Percentiles rank a stretch among this genome's conserved stretches.
Conservation (phyloP, 1,139 yeast genomes). For the Saccharomyces pastorianus region DNA sequence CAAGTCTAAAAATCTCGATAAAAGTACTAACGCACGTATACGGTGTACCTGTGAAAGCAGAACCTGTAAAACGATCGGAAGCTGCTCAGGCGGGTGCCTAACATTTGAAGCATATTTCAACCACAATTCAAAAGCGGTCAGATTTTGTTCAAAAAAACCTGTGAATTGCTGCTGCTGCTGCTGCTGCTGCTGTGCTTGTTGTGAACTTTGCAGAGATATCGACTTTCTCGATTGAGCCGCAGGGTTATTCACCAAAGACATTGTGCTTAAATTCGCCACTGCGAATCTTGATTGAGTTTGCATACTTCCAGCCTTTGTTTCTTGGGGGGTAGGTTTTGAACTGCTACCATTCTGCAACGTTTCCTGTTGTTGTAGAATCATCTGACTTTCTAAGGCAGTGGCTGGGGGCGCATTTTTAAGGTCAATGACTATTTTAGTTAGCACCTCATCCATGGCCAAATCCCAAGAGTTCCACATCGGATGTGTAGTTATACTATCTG, state of each 20-base stretch:
- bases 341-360: slow-evolving; percentile 17
- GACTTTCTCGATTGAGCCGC: slow-evolving; percentile 13
- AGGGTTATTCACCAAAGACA: slow-evolving; percentile 30
- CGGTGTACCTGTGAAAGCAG: slow-evolving; percentile 89
- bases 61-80: slow-evolving; percentile 90
- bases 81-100: slow-evolving; percentile 85
- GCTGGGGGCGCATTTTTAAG: slow-evolving; percentile 28
- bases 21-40: slow-evolving; percentile 72
- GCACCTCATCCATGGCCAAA: slow-evolving; percentile 87
- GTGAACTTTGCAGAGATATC: slow-evolving; percentile 7
- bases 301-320: slow-evolving; percentile 19
- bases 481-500: slow-evolving; percentile 71
- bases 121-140: slow-evolving; percentile 96
- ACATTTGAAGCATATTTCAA: slow-evolving; percentile 80
- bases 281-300: slow-evolving; percentile 27
- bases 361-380: slow-evolving; percentile 26
- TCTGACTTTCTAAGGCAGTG: slow-evolving; percentile 22
- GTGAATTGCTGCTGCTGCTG: slow-evolving; percentile 65
- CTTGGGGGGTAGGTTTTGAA: slow-evolving; percentile 13
- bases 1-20: slow-evolving; percentile 78
- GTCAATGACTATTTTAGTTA: slow-evolving; percentile 52
- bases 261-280: slow-evolving; percentile 29
- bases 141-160: slow-evolving; percentile 88
- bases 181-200: slow-evolving; percentile 17
- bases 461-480: slow-evolving; percentile 99